Conservation (phyloP, 148 eudicot genomes). For the Dianthus caryophyllus region DNA sequence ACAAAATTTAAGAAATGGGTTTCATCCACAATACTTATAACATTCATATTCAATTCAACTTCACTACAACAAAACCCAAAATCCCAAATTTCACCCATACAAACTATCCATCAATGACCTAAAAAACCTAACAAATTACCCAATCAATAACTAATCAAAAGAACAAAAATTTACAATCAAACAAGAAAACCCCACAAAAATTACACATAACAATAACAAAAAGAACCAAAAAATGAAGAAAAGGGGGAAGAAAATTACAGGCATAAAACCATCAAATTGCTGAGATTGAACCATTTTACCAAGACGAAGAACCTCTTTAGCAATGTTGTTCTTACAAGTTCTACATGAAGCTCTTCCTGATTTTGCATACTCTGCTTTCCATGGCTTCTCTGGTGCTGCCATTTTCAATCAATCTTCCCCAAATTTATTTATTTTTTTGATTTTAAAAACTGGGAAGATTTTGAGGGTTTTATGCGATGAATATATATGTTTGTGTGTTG, state of each 20-base stretch:
- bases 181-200: background rate
- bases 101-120: too few relatives aligned
- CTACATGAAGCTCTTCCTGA: constrained; percentile 82
- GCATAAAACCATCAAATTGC: constrained; percentile 90
- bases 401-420: constrained; percentile 5
- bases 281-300: constrained; percentile 92
- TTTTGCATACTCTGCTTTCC: constrained; percentile 96
- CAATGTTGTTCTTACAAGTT: constrained; percentile 61
- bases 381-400: constrained; percentile 83
- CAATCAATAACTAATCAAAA: too few relatives aligned
- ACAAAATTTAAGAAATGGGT: constrained; percentile 1
- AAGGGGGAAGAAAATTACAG: constrained; percentile 42
- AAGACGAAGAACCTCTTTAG: constrained; percentile 64
- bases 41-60: too few relatives aligned
- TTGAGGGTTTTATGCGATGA: background rate
- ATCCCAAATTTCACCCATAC: too few relatives aligned
- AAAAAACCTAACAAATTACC: too few relatives aligned
- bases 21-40: too few relatives aligned
- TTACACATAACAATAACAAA: constrained; percentile 13
- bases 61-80: too few relatives aligned
- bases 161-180: too few relatives aligned
- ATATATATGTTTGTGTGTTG: background rate
- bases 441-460: background rate
- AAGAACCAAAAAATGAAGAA: background rate
- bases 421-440: background rate